phyloP scores from a whole-genome alignment of 164 flowering plant species.

The Warburgia ugandensis region DNA sequence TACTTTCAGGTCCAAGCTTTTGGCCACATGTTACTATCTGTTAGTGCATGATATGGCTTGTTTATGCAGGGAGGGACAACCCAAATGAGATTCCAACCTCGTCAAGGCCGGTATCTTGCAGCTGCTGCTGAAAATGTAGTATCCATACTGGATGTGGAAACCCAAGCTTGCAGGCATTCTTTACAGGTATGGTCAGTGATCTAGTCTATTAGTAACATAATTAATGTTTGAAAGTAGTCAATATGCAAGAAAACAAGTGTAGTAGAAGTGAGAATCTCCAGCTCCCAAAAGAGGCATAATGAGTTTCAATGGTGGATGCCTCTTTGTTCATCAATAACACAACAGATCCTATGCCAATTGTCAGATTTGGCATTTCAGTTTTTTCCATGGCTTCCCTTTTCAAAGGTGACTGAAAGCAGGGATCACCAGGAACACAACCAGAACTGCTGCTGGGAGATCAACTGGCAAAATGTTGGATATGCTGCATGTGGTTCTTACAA shows the following conservation, averaged over 20 bases:
- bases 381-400: neutral
- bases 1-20: too few relatives aligned
- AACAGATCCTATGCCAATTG: neutral
- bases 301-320: too few relatives aligned
- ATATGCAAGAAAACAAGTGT: too few relatives aligned
- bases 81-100: conserved; percentile 69
- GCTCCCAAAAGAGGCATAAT: too few relatives aligned
- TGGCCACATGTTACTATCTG: neutral
- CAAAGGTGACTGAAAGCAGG: too few relatives aligned
- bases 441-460: too few relatives aligned
- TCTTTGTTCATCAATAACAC: neutral
- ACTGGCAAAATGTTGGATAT: too few relatives aligned
- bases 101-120: conserved; percentile 57
- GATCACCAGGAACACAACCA: neutral
- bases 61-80: conserved; percentile 49
- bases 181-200: conserved; percentile 60
- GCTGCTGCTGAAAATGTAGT: conserved; percentile 57
- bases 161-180: conserved; percentile 43
- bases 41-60: neutral
- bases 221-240: too few relatives aligned
- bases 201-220: too few relatives aligned
- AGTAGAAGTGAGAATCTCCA: too few relatives aligned
- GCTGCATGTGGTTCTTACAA: too few relatives aligned
- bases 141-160: conserved; percentile 68
- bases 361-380: neutral